Percentiles rank a stretch among this genome's conserved stretches.
Conservation (phyloP, 2,329 filamentous ascomycete genomes). For the Diaporthe ilicicola region DNA sequence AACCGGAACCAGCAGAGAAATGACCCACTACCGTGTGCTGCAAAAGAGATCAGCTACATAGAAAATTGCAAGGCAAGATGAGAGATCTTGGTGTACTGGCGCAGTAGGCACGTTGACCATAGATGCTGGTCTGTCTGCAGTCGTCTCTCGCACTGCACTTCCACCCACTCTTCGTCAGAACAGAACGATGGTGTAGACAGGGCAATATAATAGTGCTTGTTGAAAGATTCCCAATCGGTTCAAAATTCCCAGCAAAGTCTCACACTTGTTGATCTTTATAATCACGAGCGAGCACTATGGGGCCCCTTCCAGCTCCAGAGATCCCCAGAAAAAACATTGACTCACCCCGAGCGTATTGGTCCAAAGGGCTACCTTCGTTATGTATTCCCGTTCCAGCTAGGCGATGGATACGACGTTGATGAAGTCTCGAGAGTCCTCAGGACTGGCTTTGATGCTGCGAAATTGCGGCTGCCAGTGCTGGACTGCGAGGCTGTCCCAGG, state of each 20-base stretch:
- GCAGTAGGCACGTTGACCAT: background rate
- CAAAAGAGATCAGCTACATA: too few species aligned
- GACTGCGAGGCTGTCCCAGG: constrained; percentile 44
- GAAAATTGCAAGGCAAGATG: background rate
- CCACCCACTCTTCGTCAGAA: too few species aligned
- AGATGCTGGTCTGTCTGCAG: background rate
- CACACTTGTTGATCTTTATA: fast-evolving
- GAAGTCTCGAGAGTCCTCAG: constrained; percentile 38
- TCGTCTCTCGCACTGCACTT: too few species aligned
- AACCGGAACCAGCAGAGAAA: background rate
- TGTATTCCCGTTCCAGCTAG: constrained; percentile 44
- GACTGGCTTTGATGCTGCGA: constrained; percentile 40
- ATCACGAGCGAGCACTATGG: background rate
- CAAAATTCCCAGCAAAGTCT: background rate
- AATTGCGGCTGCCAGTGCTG: constrained; percentile 41
- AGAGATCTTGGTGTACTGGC: background rate
- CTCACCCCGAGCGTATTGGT: constrained; percentile 44
- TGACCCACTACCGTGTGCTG: too few species aligned
- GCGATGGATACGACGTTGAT: constrained; percentile 41
- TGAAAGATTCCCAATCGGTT: too few species aligned
- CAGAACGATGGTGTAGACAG: too few species aligned
- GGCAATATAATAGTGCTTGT: too few species aligned
- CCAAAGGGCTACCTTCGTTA: constrained; percentile 46
- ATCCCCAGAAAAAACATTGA: constrained; percentile 40
- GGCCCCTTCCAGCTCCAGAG: constrained; percentile 7